phyloP scores from a whole-genome alignment of 768 basidiomycete genomes.

The Suillus subaureus region DNA sequence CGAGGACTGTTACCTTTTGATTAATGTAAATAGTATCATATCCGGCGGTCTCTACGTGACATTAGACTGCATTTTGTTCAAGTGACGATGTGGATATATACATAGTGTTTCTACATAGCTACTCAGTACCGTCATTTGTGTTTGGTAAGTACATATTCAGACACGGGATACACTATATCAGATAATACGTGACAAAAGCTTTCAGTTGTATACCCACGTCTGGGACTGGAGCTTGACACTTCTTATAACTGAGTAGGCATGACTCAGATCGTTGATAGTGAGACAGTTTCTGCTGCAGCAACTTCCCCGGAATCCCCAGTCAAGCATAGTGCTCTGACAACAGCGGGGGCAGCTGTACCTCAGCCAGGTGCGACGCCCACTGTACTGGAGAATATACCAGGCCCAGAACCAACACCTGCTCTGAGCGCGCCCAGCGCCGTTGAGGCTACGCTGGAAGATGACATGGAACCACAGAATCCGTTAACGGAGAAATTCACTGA shows the following conservation, averaged over 20 bases:
- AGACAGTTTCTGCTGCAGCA: slow-evolving; percentile 5
- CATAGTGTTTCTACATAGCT: neutral
- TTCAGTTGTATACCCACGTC: neutral
- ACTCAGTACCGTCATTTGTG: neutral
- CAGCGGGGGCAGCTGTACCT: slow-evolving; percentile 7
- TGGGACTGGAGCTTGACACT: neutral
- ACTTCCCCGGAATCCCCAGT: neutral
- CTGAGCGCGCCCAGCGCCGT: neutral
- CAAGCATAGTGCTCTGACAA: slow-evolving; percentile 1
- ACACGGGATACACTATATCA: neutral
- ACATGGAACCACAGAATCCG: slow-evolving; percentile 63
- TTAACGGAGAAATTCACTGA: slow-evolving; percentile 71
- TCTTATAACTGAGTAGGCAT: neutral
- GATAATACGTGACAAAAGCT: no score
- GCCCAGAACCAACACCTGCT: slow-evolving; percentile 1
- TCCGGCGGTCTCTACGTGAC: neutral
- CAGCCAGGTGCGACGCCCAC: slow-evolving; percentile 10
- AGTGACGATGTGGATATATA: neutral
- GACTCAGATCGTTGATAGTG: slow-evolving; percentile 1
- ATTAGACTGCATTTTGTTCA: neutral
- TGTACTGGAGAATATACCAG: neutral
- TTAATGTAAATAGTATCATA: neutral
- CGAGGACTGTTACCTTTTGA: neutral
- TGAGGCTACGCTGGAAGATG: slow-evolving; percentile 15
- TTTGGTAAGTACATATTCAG: neutral